Evolutionary conservation across 495 filamentous ascomycete genomes (phyloP).

Genomic region (Chaetomium fimeti): DNA sequence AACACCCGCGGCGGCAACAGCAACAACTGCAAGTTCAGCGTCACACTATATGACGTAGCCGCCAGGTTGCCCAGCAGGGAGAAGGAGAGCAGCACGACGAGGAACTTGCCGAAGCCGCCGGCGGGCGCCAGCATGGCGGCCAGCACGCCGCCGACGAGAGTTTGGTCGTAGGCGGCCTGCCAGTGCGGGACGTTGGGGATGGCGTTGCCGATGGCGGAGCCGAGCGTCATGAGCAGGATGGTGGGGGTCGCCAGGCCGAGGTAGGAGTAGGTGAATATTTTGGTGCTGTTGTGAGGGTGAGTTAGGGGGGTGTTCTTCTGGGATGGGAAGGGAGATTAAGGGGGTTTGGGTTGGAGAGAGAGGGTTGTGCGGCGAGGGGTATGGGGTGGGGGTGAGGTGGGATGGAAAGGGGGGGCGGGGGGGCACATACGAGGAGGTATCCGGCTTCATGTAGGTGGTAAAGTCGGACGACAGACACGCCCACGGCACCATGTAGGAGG

Average conservation of each 20-base stretch:
- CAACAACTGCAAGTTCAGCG: conserved; percentile 58
- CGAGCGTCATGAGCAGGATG: conserved; percentile 53
- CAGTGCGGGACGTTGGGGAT: conserved; percentile 44
- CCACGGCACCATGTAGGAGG: conserved; percentile 50
- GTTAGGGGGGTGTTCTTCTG: neutral
- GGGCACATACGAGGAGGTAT: conserved; percentile 43
- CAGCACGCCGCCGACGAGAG: conserved; percentile 54
- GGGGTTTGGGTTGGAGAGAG: too few relatives aligned
- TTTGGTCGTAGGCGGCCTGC: conserved; percentile 47
- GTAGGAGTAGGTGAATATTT: conserved; percentile 49
- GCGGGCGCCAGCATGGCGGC: conserved; percentile 53
- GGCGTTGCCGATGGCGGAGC: conserved; percentile 53
- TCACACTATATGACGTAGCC: conserved; percentile 50
- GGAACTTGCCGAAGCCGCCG: conserved; percentile 57
- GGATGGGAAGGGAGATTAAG: too few relatives aligned
- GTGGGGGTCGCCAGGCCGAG: conserved; percentile 49
- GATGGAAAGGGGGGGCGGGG: neutral
- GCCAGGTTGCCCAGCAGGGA: conserved; percentile 55
- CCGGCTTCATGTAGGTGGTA: conserved; percentile 49
- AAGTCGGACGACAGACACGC: conserved; percentile 49
- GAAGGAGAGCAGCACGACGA: conserved; percentile 53
- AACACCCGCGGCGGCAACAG: conserved; percentile 39
- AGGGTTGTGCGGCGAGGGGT: too few relatives aligned
- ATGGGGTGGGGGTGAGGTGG: conserved; percentile 12
- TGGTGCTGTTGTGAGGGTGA: conserved; percentile 27